Evolutionary conservation across 805 yeast species (phyloP).

Genomic region (Wickerhamiella hasegawae): DNA sequence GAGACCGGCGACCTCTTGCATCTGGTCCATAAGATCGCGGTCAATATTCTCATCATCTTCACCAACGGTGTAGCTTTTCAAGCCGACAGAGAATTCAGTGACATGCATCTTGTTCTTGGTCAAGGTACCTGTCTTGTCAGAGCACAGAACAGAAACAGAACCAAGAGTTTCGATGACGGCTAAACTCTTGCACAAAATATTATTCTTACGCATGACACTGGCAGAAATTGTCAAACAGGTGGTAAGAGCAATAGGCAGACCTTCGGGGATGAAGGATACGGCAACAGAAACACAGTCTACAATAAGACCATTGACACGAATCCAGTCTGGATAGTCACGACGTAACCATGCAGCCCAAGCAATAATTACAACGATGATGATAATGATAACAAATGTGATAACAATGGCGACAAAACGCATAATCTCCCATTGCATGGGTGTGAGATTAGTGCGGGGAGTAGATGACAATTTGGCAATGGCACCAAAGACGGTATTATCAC

Average conservation of each 20-base stretch:
- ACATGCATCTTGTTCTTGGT: slow-evolving; percentile 30
- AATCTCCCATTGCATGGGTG: slow-evolving; percentile 19
- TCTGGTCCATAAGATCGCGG: slow-evolving; percentile 6
- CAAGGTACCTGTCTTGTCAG: slow-evolving; percentile 31
- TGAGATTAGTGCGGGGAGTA: slow-evolving; percentile 90
- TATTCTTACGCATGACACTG: slow-evolving; percentile 27
- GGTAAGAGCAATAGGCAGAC: slow-evolving; percentile 88
- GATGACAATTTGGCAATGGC: slow-evolving; percentile 86
- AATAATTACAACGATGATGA: slow-evolving; percentile 74
- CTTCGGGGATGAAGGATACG: slow-evolving; percentile 96
- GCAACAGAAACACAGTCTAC: slow-evolving; percentile 65
- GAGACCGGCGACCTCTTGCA: slow-evolving; percentile 8
- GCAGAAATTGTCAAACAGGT: slow-evolving; percentile 77
- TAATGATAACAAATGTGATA: slow-evolving; percentile 48
- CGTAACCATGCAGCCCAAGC: slow-evolving; percentile 54
- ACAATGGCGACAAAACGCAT: slow-evolving; percentile 16
- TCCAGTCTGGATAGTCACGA: slow-evolving; percentile 88
- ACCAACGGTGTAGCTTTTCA: background rate
- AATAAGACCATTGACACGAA: slow-evolving; percentile 60
- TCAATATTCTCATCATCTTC: background rate
- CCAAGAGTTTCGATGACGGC: slow-evolving; percentile 39
- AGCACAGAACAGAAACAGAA: slow-evolving; percentile 35
- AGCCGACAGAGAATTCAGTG: background rate
- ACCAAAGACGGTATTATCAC: slow-evolving; percentile 78
- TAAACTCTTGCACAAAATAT: slow-evolving; percentile 31